Percentiles rank a stretch among this genome's conserved stretches.
Evolutionary conservation across 768 basidiomycete genomes (phyloP).

Genomic region (Candolleomyces eurysporus): DNA sequence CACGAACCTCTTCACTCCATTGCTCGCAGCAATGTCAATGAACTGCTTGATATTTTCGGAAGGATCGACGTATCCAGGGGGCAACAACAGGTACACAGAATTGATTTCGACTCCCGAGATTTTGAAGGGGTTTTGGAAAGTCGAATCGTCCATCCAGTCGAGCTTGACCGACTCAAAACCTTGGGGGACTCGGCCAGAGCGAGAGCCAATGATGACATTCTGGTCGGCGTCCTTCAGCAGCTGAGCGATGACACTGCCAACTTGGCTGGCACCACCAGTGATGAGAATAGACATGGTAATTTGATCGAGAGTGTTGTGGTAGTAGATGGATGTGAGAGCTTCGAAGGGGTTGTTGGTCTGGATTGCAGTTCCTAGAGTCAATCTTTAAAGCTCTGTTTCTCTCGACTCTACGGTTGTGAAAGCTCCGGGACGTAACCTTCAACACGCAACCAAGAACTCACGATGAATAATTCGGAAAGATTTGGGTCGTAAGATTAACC

Average conservation of each 20-base stretch:
- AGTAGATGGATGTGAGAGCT: no score
- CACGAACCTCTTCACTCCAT: background rate
- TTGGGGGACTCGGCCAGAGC: slow-evolving; percentile 1
- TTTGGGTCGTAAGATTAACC: no score
- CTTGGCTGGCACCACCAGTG: slow-evolving; percentile 25
- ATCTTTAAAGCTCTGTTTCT: no score
- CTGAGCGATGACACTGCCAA: slow-evolving; percentile 16
- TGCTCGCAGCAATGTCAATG: background rate
- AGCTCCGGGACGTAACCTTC: no score
- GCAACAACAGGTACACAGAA: background rate
- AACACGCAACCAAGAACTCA: no score
- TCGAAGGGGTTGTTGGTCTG: no score
- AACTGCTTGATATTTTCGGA: background rate
- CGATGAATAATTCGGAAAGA: no score
- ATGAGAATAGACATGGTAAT: slow-evolving; percentile 23
- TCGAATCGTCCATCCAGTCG: slow-evolving; percentile 2
- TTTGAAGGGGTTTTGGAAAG: background rate
- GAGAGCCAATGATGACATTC: background rate
- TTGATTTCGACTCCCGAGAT: background rate
- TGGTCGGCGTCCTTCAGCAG: slow-evolving; percentile 16
- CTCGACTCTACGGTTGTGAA: no score
- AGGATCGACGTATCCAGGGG: slow-evolving; percentile 2
- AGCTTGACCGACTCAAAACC: slow-evolving; percentile 3
- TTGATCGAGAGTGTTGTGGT: no score
- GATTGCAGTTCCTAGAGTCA: no score